These are phyloP conservation scores for Vaccinium darrowii DNA, from an alignment of 148 eudicot genomes.

Conservation along the genomic window DNA sequence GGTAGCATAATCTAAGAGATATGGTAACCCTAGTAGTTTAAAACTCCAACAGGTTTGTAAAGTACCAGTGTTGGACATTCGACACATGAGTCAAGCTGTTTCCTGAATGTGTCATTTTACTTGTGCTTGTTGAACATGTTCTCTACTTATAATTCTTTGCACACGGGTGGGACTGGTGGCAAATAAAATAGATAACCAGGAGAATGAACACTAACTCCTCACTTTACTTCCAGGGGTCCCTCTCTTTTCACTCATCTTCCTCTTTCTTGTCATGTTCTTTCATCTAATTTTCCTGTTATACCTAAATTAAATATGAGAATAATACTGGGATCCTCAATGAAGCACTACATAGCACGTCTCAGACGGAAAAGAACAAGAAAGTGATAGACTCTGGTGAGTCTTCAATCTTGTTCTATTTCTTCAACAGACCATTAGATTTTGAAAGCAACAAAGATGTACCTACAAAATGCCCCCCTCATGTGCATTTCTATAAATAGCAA, in stretches of 20 bases:
- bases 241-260: neutral
- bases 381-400: neutral
- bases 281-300: neutral
- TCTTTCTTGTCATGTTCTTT: neutral
- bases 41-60: neutral
- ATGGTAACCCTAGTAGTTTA: neutral
- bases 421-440: neutral
- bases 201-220: neutral
- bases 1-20: neutral
- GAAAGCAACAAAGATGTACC: neutral
- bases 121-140: neutral
- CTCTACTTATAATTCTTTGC: neutral
- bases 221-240: neutral
- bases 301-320: neutral
- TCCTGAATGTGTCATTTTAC: neutral
- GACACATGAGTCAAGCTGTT: neutral
- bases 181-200: neutral
- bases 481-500: neutral
- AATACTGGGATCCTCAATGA: neutral
- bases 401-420: neutral
- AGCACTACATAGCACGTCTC: neutral
- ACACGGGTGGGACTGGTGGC: neutral
- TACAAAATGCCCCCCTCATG: neutral
- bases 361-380: neutral
- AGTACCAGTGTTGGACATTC: neutral